These are phyloP conservation scores for Fusarium haematococcum DNA, from an alignment of 2,329 filamentous ascomycete species.

Conservation along the genomic window DNA sequence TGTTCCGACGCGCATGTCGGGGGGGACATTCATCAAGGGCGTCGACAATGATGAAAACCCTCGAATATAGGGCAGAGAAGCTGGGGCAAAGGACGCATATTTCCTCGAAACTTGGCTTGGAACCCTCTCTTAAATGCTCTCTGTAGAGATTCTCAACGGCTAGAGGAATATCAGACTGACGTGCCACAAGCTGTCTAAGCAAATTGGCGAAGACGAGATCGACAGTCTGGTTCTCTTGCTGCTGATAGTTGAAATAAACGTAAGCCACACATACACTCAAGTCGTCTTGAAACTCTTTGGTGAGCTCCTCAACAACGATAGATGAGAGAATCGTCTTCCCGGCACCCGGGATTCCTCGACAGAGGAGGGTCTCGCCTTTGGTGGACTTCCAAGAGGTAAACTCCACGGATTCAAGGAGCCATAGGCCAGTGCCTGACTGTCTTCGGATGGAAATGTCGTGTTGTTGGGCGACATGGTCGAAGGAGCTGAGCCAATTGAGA, in stretches of 20 bases:
- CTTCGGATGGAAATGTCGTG: neutral
- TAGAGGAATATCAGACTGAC: neutral
- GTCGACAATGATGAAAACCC: slow-evolving; percentile 35
- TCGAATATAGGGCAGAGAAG: too few species aligned
- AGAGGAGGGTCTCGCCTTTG: slow-evolving; percentile 51
- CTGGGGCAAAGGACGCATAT: too few species aligned
- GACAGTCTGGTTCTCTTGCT: slow-evolving; percentile 40
- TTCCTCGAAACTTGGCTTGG: neutral
- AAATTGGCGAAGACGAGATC: slow-evolving; percentile 44
- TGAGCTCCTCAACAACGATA: slow-evolving; percentile 23
- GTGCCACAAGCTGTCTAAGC: slow-evolving; percentile 48
- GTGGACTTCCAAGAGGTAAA: slow-evolving; percentile 37
- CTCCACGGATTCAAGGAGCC: neutral
- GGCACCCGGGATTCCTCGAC: slow-evolving; percentile 44
- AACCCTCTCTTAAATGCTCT: neutral
- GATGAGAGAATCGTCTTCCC: slow-evolving; percentile 52
- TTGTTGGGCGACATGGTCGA: accelerated
- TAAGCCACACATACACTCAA: slow-evolving; percentile 41
- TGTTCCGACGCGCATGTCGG: neutral
- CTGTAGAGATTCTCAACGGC: neutral
- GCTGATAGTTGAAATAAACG: slow-evolving; percentile 49
- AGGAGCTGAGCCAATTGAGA: neutral
- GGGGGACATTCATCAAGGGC: slow-evolving; percentile 42
- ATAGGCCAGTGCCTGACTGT: accelerated
- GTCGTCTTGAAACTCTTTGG: slow-evolving; percentile 18